These are phyloP conservation scores for Gossypium gossypioides DNA, from an alignment of 441 rosid species.

Conservation along the genomic window DNA sequence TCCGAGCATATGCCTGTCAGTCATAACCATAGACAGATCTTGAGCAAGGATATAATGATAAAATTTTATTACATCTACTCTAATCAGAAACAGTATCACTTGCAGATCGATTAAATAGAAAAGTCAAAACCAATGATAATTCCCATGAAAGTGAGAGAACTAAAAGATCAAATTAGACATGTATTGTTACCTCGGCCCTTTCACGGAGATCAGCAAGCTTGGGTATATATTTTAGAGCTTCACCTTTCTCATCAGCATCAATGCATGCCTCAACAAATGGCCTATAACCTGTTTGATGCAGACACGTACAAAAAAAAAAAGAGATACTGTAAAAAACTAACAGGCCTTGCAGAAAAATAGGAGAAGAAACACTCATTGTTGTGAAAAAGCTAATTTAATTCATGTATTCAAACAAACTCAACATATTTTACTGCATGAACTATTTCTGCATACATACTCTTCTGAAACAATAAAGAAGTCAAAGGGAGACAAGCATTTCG, in stretches of 20 bases:
- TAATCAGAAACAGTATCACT: neutral
- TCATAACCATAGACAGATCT: neutral
- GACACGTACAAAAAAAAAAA: neutral
- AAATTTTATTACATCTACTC: neutral
- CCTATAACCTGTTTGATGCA: slow-evolving; percentile 53
- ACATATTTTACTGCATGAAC: neutral
- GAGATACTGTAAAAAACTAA: neutral
- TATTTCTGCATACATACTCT: neutral
- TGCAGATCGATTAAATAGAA: neutral
- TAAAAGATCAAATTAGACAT: neutral
- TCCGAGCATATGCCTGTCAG: slow-evolving; percentile 73
- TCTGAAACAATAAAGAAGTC: neutral
- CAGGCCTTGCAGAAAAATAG: too few species aligned
- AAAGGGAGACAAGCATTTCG: neutral
- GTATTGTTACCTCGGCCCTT: slow-evolving; percentile 66
- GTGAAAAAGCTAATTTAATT: neutral
- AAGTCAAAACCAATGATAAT: neutral
- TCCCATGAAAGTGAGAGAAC: neutral
- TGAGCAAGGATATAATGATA: neutral
- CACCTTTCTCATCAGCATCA: slow-evolving; percentile 80
- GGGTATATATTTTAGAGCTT: slow-evolving; percentile 89
- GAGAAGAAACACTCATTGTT: too few species aligned
- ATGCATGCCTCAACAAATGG: slow-evolving; percentile 96
- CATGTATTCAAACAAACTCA: neutral
- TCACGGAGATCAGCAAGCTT: slow-evolving; percentile 80